phyloP scores from a whole-genome alignment of 805 yeast species.

The Hanseniaspora taiwanica region DNA sequence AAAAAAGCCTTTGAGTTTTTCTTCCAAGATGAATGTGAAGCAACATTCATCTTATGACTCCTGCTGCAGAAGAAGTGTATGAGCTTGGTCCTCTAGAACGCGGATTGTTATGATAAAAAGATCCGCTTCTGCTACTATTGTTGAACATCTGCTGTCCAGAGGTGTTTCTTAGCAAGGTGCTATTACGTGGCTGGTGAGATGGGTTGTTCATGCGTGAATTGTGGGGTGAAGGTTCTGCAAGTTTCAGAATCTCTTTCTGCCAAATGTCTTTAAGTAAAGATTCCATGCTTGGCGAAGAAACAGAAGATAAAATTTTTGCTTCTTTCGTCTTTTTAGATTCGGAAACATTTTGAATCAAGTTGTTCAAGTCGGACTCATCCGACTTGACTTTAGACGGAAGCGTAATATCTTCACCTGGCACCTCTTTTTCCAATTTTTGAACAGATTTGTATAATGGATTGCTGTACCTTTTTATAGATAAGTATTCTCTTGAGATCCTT shows the following conservation, averaged over 20 bases:
- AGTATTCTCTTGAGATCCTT: slow-evolving; percentile 58
- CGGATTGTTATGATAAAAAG: background rate
- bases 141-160: background rate
- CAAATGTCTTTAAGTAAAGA: slow-evolving; percentile 3
- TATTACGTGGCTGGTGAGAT: background rate
- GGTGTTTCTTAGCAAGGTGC: slow-evolving; percentile 4
- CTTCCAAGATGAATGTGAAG: no score
- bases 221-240: slow-evolving; percentile 1
- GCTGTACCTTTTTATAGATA: slow-evolving; percentile 50
- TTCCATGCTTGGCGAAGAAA: background rate
- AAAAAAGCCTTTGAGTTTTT: no score
- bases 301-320: background rate
- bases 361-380: slow-evolving; percentile 2
- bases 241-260: slow-evolving; percentile 5
- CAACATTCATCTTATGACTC: background rate
- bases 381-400: background rate
- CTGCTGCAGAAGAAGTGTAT: background rate
- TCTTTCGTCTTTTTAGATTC: no score
- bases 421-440: slow-evolving; percentile 28
- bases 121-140: background rate
- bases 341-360: slow-evolving; percentile 12
- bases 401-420: background rate
- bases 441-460: slow-evolving; percentile 62
- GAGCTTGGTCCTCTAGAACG: background rate
- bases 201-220: background rate